Base-by-base conservation (phyloP, 306 rosid species). In the Castanospermum australe region DNA sequence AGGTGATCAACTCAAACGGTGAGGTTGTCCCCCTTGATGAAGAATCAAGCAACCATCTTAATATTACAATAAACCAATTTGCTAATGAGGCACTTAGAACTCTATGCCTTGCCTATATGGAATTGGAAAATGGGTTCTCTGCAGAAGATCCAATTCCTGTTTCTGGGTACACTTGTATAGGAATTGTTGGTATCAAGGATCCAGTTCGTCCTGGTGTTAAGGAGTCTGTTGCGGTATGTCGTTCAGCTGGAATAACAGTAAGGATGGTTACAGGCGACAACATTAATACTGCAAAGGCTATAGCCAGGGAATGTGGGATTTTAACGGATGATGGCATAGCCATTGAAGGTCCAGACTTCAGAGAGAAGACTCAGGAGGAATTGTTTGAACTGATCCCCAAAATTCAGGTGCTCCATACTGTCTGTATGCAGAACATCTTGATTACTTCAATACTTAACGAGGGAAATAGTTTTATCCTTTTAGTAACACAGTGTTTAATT, bases 131-230 rank as follows among this genome's bases (percentile, higher is more conserved):
- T 3, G 94, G 90, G 42, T 88, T 88, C 76, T 77, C 93, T 45
- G 77, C 75, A 1, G 59, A 84, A 20, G 86, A 87, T 36, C 57
- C 89, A 1, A 95, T 92, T 84, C 99, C 99, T 39, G 36, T 18
- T 82, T 85, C 94, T 62, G 99, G 99, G n/a, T 90, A 85, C 63
- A 95, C 96, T 36, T 93, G 97, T 65, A 86, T 95, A 47, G 99
- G 97, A 56, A 50, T 95, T 63, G 96, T 95, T 38, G 99, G 99
- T 17, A 95, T 95, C 72, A 95, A 95, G 74, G 99, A 95, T 85
- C 98, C 99, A 47, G 98, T 95, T 75, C 98, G 98, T 55, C 99
- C 99, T 7, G 97, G 98, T 64, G 99, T 95, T 24, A 95, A 85
- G 89, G 97, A 95, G 71, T 93, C 99, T 21, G 98, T 95, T 57